Evolutionary conservation across 192 early-diverging fungal genomes (phyloP), one percentile per base, ranked within the genome.

Genomic region (Coemansia sp.): DNA sequence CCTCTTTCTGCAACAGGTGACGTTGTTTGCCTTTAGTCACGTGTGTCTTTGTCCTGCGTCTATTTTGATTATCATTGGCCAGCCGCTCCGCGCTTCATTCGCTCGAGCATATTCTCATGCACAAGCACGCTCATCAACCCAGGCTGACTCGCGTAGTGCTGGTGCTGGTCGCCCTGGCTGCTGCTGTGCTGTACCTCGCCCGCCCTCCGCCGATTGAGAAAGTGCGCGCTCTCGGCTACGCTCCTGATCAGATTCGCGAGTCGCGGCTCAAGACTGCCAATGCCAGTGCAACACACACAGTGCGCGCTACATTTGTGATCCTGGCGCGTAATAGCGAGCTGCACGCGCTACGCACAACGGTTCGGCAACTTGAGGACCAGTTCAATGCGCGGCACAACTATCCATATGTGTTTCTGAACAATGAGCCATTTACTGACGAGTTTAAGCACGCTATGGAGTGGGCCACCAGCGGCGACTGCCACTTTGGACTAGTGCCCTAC

Each of bases 391-490:
- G 84, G 56, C 89, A 84, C 74, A 75, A 87, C 52, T 95, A 94
- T 66, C 88, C 92, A 0, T 95, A 90, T 72, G 87, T 95, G 24
- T 92, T 93, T 64, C 68, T 95, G 43, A 95, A 94, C 70, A 85
- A 95, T 23, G 82, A 74, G 32, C 82, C 84, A 0, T 94, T 94
- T 55, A 81, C 82, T 4, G 77, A 85, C 5, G 77, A 90, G 50
- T 95, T 95, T 66, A 81, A 81, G 63, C 73, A 71, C 29, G 66
- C 62, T 13, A 85, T 84, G 47, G 66, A 73, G 16, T 74, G 72
- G 1, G 67, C 87, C 37, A 84, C 84, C 47, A 84, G 59, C 9
- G 86, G 82, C 14, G 60, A 86, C 57, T 82, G 80, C 43, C 68
- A 82, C n/a, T 88, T 83, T 85, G 90, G 88, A 3, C 26, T 82